Evolutionary conservation across 441 rosid genomes (phyloP), one percentile per base, ranked within the genome.

Genomic region (Arabidopsis lyrata): DNA sequence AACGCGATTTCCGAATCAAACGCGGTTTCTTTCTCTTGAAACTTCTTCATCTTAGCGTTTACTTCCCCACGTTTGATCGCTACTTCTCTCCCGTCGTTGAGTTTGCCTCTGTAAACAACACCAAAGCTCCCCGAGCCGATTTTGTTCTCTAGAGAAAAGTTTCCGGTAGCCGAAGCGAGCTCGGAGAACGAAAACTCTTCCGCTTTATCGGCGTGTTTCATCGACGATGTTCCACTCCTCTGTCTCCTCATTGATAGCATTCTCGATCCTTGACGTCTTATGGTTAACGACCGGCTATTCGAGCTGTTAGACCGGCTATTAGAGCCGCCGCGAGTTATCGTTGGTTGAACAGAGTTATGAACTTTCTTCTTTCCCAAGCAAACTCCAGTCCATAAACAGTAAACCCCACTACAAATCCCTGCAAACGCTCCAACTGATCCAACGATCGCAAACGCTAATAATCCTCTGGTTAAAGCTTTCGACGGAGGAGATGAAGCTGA

Each of bases 101-200:
- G 77, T 57, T 84, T 86, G 0, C 96, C 99, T 38, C 66, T 73
- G 75, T 92, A 95, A 11, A 95, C 97, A 15, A 83, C 68, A 0
- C 97, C 99, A 29, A 87, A 92, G 77, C 97, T 95, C 2, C 99
- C 97, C 0, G 88, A 82, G 2, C 99, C 97, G 41, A 95, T 86
- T 77, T 81, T 90, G 82, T 92, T 89, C 50, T 85, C 93, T 0
- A 50, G 12, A 0, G 99, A 81, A 80, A 95, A 95, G 73, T 80
- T 73, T 47, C 83, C 79, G 3, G 99, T 90, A 1, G 97, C 97
- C 3, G 81, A 86, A 4, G 90, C 88, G 0, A 95, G 97, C 77
- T 90, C 99, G 0, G 86, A 73, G 0, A 95, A 72, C 7, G 76
- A 34, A 48, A 92, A 95, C 22, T 85, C 93, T 70, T 88, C 93